phyloP scores from a whole-genome alignment of 345 rosid genomes.

The Euclidium syriacum region DNA sequence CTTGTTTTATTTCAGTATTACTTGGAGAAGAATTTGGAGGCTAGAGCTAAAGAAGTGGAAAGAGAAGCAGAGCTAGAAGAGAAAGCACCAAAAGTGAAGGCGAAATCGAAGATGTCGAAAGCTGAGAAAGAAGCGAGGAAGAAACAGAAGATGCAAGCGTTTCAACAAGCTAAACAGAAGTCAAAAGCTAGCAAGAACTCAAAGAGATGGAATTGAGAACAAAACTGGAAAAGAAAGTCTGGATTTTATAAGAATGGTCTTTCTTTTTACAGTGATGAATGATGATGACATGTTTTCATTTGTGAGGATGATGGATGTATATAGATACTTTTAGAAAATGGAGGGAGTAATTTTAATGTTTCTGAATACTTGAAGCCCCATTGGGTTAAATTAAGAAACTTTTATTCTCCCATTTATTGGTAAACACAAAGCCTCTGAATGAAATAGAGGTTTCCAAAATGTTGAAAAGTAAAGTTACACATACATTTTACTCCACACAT shows the following conservation, averaged over 20 bases:
- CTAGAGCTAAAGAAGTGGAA: constrained; percentile 65
- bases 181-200: constrained; percentile 76
- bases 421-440: no score
- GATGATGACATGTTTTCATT: no score
- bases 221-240: not conserved
- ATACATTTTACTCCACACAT: no score
- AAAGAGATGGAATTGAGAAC: constrained; percentile 89
- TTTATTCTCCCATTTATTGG: no score
- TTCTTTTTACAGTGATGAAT: constrained; percentile 13
- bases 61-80: constrained; percentile 81
- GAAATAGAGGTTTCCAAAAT: no score
- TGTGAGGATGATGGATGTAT: no score
- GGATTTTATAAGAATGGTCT: constrained; percentile 4
- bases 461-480: no score
- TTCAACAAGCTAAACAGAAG: constrained; percentile 83
- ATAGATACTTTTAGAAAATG: constrained; percentile 19
- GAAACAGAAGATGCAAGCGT: constrained; percentile 87
- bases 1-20: constrained; percentile 53
- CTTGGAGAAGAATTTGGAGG: constrained; percentile 91
- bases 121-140: constrained; percentile 95
- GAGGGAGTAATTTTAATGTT: constrained; percentile 1
- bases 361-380: constrained; percentile 2
- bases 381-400: constrained; percentile 10
- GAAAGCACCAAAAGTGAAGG: constrained; percentile 89
- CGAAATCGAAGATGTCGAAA: constrained; percentile 98